Evolutionary conservation across 805 yeast genomes (phyloP).

Genomic region (Saccharomycopsis sp.): DNA sequence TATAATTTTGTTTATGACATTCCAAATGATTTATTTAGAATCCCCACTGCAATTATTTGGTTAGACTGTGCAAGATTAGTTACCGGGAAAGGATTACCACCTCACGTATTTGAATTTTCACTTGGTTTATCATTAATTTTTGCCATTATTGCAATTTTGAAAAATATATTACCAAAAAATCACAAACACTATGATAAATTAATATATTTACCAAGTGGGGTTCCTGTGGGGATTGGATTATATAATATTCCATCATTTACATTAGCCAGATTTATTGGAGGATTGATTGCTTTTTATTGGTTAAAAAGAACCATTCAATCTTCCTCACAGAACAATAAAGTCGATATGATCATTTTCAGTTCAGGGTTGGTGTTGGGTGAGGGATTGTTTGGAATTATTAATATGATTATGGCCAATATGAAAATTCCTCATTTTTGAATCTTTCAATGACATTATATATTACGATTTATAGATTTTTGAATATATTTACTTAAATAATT

Average conservation of each 20-base stretch:
- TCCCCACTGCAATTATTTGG: slow-evolving; percentile 96
- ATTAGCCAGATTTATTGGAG: slow-evolving; percentile 86
- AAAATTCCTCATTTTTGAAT: slow-evolving; percentile 47
- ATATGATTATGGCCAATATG: slow-evolving; percentile 66
- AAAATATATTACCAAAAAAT: slow-evolving; percentile 40
- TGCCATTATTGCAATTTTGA: slow-evolving; percentile 55
- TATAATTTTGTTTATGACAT: slow-evolving; percentile 77
- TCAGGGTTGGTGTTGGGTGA: slow-evolving; percentile 92
- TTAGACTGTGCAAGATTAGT: slow-evolving; percentile 90
- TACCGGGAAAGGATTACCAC: slow-evolving; percentile 85
- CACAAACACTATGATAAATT: slow-evolving; percentile 31
- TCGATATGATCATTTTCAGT: slow-evolving; percentile 76
- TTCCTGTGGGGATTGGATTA: slow-evolving; percentile 95
- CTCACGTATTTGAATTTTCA: slow-evolving; percentile 54
- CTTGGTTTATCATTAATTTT: slow-evolving; percentile 55
- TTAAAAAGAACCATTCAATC: slow-evolving; percentile 27
- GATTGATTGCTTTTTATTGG: slow-evolving; percentile 57
- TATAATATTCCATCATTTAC: slow-evolving; percentile 93
- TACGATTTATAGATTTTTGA: not conserved
- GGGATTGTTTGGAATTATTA: slow-evolving; percentile 76
- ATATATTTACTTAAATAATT: not conserved
- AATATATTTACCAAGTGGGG: slow-evolving; percentile 78
- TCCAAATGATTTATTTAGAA: slow-evolving; percentile 71
- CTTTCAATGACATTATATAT: too few relatives aligned
- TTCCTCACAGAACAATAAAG: slow-evolving; percentile 35